Evolutionary conservation across 1,139 yeast genomes (phyloP).

Genomic region (Sugiyamaella paludigena): DNA sequence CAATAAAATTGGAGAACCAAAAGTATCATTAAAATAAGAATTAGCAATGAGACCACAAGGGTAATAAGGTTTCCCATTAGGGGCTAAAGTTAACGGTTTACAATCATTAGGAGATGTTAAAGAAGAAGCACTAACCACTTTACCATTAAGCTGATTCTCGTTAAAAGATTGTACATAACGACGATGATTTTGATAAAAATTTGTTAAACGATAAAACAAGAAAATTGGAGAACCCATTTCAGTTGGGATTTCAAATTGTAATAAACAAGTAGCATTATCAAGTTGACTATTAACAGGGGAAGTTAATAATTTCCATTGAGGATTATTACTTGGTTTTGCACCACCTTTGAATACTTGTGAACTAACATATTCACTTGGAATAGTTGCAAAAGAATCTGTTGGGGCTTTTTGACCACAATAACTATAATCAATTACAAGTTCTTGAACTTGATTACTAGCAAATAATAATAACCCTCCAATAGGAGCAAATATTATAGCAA

Average conservation of each 20-base stretch:
- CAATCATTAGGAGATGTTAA: conserved; percentile 75
- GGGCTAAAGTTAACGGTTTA: conserved; percentile 66
- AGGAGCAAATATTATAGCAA: conserved; percentile 85
- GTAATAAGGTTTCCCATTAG: conserved; percentile 55
- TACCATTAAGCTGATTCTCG: conserved; percentile 85
- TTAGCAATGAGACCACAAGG: conserved; percentile 98
- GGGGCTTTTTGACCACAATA: conserved; percentile 66
- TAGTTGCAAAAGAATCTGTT: conserved; percentile 49
- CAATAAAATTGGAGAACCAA: conserved; percentile 49
- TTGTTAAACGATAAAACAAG: conserved; percentile 74
- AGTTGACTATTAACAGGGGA: conserved; percentile 38
- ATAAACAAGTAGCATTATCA: conserved; percentile 45
- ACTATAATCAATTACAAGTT: conserved; percentile 75
- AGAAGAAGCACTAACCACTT: conserved; percentile 51
- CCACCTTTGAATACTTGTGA: conserved; percentile 48
- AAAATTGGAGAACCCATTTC: conserved; percentile 74
- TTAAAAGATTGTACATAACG: conserved; percentile 87
- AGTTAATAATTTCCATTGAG: conserved; percentile 66
- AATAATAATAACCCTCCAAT: conserved; percentile 88
- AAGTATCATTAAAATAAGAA: conserved; percentile 87
- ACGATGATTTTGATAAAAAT: conserved; percentile 90
- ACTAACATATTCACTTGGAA: conserved; percentile 58
- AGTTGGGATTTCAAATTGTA: conserved; percentile 77
- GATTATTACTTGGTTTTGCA: conserved; percentile 35
- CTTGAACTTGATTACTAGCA: conserved; percentile 75